These are phyloP conservation scores for Coniochaeta sp. DNA, from an alignment of 2,329 filamentous ascomycete species.

Conservation along the genomic window DNA sequence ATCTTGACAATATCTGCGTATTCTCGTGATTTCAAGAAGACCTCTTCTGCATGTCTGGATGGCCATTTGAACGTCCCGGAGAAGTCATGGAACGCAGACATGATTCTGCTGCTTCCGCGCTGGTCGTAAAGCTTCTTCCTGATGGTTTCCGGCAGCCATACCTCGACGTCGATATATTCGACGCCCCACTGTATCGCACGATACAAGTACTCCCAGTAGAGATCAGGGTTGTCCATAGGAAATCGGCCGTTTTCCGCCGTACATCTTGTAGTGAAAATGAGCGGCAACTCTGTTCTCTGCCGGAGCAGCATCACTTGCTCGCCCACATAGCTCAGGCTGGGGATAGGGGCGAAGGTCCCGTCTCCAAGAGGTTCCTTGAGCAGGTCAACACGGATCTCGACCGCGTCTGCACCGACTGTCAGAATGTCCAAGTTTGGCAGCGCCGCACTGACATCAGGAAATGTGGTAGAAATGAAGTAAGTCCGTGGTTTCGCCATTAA, in stretches of 20 bases:
- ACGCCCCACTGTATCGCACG: slow-evolving; percentile 83
- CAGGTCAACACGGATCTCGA: slow-evolving; percentile 78
- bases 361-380: slow-evolving; percentile 62
- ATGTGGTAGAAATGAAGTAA: slow-evolving; percentile 82
- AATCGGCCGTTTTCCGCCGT: slow-evolving; percentile 77
- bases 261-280: slow-evolving; percentile 82
- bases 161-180: slow-evolving; percentile 83
- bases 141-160: slow-evolving; percentile 77
- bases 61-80: slow-evolving; percentile 80
- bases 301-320: slow-evolving; percentile 79
- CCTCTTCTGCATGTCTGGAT: slow-evolving; percentile 59
- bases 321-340: slow-evolving; percentile 76
- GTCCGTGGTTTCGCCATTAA: slow-evolving; percentile 71
- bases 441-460: slow-evolving; percentile 75
- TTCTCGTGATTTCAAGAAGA: slow-evolving; percentile 64
- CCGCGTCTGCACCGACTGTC: slow-evolving; percentile 77
- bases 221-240: slow-evolving; percentile 68
- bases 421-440: slow-evolving; percentile 80
- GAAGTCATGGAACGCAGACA: slow-evolving; percentile 89
- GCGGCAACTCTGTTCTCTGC: slow-evolving; percentile 79
- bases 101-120: slow-evolving; percentile 74
- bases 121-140: slow-evolving; percentile 58
- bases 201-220: slow-evolving; percentile 75
- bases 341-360: slow-evolving; percentile 55
- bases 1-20: slow-evolving; percentile 87